Evolutionary conservation across 2,329 filamentous ascomycete species (phyloP), one percentile per base, ranked within the genome.

Genomic region (Boeremia exigua): DNA sequence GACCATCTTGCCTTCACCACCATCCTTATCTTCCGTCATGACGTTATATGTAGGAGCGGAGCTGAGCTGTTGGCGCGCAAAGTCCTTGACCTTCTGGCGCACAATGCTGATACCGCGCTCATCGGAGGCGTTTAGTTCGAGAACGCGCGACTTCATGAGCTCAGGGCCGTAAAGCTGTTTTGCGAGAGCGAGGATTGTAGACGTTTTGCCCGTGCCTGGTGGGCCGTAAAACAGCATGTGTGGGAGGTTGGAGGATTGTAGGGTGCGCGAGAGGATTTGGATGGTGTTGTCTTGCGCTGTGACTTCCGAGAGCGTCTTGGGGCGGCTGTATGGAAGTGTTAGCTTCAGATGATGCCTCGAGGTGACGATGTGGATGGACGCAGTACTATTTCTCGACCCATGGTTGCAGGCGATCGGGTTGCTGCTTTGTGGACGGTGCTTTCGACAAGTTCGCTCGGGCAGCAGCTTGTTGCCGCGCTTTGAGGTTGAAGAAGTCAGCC

Each of bases 181-280:
- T 51, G 95, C 93, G 28, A 99, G 88, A 2, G 96, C 96, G 61
- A 99, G 90, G 67, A 99, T 92, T 0, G 96, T 99, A 2, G 92
- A 96, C 1, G 95, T 99, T 81, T 99, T 99, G 66, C 95, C 95
- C 0, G 95, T 99, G 37, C 95, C 95, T 0, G 95, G 96, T 0
- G 96, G 95, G 4, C 95, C 95, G 74, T 99, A 99, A 83, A 98
- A 98, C 69, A 99, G 90, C 92, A 99, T 97, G 78, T 99, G 96
- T 3, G 95, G 95, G 34, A 99, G 89, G 86, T 99, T 99, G 60
- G 93, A 92, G 68, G 94, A 92, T 82, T 98, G 93, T 19, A 99
- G 83, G 27, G 92, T 98, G 68, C 95, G 86, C 74, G 94, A 90
- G 37, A 99, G 88, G 65, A 98, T 89, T 50, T 90, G 92, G 54